These are phyloP conservation scores for Moniliella sp. DNA, from an alignment of 1,284 basidiomycete species.

Conservation along the genomic window DNA sequence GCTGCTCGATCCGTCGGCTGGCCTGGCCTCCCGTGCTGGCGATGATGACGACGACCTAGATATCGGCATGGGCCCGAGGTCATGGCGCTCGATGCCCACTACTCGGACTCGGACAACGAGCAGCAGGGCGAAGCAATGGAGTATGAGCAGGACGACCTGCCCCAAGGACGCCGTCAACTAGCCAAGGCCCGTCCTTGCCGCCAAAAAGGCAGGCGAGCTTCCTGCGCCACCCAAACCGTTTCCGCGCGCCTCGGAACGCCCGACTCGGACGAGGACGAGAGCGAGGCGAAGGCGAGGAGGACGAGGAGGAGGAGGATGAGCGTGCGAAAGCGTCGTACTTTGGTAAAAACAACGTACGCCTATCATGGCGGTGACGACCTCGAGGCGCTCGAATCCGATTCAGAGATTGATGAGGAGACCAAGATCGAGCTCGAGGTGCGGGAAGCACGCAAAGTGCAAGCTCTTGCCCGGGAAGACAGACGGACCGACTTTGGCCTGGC, in stretches of 20 bases:
- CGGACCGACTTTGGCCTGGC: conserved; percentile 62
- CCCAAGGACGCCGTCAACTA: conserved; percentile 4
- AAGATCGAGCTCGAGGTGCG: conserved; percentile 52
- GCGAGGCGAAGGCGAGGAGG: conserved; percentile 44
- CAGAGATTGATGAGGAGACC: conserved; percentile 34
- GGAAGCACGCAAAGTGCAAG: conserved; percentile 61
- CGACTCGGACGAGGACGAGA: conserved; percentile 47
- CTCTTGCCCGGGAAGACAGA: conserved; percentile 48
- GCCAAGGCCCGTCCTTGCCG: neutral
- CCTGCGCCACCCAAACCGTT: conserved; percentile 8
- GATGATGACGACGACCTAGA: conserved; percentile 8
- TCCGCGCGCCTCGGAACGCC: conserved; percentile 1
- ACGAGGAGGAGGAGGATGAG: conserved; percentile 1
- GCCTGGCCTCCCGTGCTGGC: neutral
- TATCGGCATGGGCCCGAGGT: no score
- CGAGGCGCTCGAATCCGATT: conserved; percentile 25
- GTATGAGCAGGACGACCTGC: conserved; percentile 9
- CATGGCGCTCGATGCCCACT: no score
- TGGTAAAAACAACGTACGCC: conserved; percentile 25
- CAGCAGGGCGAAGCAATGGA: conserved; percentile 34
- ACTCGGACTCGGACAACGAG: no score
- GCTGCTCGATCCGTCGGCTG: conserved; percentile 38
- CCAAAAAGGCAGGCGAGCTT: conserved; percentile 5
- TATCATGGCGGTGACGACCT: conserved; percentile 28
- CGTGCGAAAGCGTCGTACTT: conserved; percentile 39